phyloP scores from a whole-genome alignment of 495 filamentous ascomycete species.

The Rhypophila decipiens region DNA sequence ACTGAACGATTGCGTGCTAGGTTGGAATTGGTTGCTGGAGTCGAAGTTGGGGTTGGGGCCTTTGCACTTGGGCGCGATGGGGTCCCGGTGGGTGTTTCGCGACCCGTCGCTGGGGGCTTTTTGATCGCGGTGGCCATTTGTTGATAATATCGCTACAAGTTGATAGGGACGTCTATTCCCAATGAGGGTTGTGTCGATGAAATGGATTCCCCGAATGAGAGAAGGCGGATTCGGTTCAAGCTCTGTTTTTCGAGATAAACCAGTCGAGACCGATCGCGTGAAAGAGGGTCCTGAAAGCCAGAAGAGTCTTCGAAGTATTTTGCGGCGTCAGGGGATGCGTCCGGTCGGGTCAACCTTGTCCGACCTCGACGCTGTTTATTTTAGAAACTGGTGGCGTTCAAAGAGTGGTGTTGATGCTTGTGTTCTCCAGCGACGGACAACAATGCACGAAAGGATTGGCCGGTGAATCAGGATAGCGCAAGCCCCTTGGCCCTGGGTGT shows the following conservation, averaged over 20 bases:
- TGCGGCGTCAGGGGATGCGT: neutral
- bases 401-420: slow-evolving; percentile 5
- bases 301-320: too few relatives aligned
- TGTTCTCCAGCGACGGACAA: slow-evolving; percentile 14
- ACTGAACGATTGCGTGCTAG: slow-evolving; percentile 45
- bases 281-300: too few relatives aligned
- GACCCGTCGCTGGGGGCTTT: slow-evolving; percentile 34
- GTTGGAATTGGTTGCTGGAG: slow-evolving; percentile 19
- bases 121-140: slow-evolving; percentile 36
- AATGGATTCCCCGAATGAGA: neutral
- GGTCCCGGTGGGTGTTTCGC: slow-evolving; percentile 28
- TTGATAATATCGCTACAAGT: too few relatives aligned
- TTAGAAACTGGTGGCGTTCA: slow-evolving; percentile 16
- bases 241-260: too few relatives aligned
- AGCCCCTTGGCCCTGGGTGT: slow-evolving; percentile 8
- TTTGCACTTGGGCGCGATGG: slow-evolving; percentile 24
- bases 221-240: too few relatives aligned
- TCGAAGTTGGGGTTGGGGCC: slow-evolving; percentile 33
- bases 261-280: too few relatives aligned
- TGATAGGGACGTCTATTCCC: too few relatives aligned
- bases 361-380: slow-evolving; percentile 13
- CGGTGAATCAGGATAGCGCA: slow-evolving; percentile 3
- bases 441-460: slow-evolving; percentile 11
- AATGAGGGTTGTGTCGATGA: neutral
- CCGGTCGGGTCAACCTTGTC: neutral